Evolutionary conservation across 208 protist species (phyloP), one percentile per base, ranked within the genome.

Genomic region (Trypanosoma lewisi): DNA sequence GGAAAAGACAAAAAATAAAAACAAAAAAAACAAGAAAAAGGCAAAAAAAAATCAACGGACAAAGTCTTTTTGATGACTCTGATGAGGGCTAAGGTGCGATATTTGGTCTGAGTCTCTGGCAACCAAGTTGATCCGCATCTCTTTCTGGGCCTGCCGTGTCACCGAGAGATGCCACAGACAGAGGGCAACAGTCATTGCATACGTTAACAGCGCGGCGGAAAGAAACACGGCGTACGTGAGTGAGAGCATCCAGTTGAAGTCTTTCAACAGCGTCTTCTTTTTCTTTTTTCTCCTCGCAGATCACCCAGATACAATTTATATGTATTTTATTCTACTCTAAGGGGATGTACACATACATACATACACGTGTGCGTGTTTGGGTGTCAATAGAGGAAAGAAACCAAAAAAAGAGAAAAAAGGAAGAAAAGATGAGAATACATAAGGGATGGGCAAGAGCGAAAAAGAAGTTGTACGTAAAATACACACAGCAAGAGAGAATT

Each of bases 311-410:
- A n/a, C n/a, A n/a, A n/a, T 39, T 11, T 39, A 39, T 39, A 11
- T 39, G 34, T 39, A 11, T 48, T 48, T 48, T 21, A 21, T 48
- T 48, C 16, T 48, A 21, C n/a, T 48, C n/a, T 48, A 14, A 4
- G 7, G 7, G 34, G 4, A 14, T 39, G 7, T 39, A 4, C 7
- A 4, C 34, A 9, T 14, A 9, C 12, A 14, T n/a, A 9, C 11
- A 9, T 45, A 45, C 12, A 45, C 41, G 4, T 17, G 16, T 45
- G 12, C 41, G 3, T 4, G 12, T 45, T 45, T 45, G 16, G 12
- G 41, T 45, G 41, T 3, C 41, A 61, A 58, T 41, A n/a, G 23
- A n/a, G 23, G 50, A 58, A 76, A 63, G 42, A 74, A 68, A 53
- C 53, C 27, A 21, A 51, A 30, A 54, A 61, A 44, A 55, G 37